Conservation (phyloP, 2,329 filamentous ascomycete species). For the Septoria petroselini region DNA sequence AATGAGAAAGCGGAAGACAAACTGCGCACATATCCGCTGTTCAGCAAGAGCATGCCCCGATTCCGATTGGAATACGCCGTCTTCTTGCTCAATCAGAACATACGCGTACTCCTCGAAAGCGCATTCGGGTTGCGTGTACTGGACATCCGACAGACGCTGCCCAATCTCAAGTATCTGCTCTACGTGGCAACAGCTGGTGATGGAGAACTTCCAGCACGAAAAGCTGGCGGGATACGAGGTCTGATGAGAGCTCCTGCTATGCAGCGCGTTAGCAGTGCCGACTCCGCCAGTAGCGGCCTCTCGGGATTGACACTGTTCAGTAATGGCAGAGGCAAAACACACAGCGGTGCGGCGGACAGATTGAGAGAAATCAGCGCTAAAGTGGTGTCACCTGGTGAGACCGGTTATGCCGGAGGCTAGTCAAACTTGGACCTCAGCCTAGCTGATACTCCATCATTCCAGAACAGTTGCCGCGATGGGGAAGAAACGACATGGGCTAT, state of each 20-base stretch:
- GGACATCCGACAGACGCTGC: constrained; percentile 86
- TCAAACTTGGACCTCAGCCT: no score
- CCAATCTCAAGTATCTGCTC: constrained; percentile 88
- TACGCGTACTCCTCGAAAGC: constrained; percentile 65
- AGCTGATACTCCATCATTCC: no score
- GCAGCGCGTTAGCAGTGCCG: constrained; percentile 27
- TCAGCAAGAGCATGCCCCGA: constrained; percentile 63
- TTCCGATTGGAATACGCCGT: constrained; percentile 96
- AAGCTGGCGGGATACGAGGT: constrained; percentile 53
- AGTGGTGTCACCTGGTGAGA: background rate
- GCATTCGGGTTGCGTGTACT: constrained; percentile 72
- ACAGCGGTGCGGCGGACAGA: constrained; percentile 31
- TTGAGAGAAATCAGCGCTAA: constrained; percentile 27
- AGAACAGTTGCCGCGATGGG: no score
- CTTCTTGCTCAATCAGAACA: constrained; percentile 94
- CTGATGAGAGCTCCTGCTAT: constrained; percentile 36
- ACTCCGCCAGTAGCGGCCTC: constrained; percentile 28
- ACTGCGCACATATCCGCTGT: constrained; percentile 68
- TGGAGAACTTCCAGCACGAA: constrained; percentile 56
- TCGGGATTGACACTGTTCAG: constrained; percentile 26
- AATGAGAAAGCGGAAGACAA: constrained; percentile 26
- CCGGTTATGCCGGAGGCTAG: no score
- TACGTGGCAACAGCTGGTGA: constrained; percentile 84
- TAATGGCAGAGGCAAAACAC: constrained; percentile 20
- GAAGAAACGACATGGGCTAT: no score